Evolutionary conservation across 345 rosid species (phyloP), one percentile per base, ranked within the genome.

Genomic region (Populus nigra): DNA sequence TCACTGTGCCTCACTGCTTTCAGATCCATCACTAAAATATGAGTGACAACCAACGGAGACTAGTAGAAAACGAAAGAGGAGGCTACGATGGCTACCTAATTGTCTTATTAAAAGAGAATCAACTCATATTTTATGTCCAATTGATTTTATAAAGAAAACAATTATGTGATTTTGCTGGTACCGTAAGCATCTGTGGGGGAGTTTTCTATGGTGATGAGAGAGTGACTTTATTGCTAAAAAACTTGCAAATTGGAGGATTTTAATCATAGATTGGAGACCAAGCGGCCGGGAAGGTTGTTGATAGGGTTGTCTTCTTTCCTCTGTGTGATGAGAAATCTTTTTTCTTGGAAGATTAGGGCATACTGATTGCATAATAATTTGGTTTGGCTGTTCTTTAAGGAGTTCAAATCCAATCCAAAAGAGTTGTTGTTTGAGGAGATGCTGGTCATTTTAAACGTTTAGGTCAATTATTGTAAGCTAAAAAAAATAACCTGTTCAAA

Each of bases 41-140:
- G 53, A 39, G 39, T 4, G 27, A 41, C 0, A 33, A 16, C 17
- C 18, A 39, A 59, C 39, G 18, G 7, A 18, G 1, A 16, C 13
- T 15, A 62, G 47, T 31, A 65, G 31, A 61, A 63, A 47, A 50
- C 39, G 4, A 23, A 35, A 23, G 33, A 50, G 53, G 35, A 50
- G 65, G 71, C 53, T 9, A 5, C 35, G 78, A 66, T 66, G 68
- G 49, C 15, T 50, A 9, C 71, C 63, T 74, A 43, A 43, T 65
- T 65, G 41, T 45, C 65, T 50, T 27, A 16, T 71, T 63, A 55
- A 22, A 71, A 77, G 83, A 75, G 82, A 85, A 85, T 85, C 84
- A 80, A 82, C 65, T 63, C 39, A 53, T 77, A 66, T 49, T 75
- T 53, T 65, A 65, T 47, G 47, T 18, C 66, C 76, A 66, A 27